A percentile compares a stretch with the other conserved stretches of the same genome.
Conservation (phyloP, 257 asterid species). For the Haberlea rhodopensis region DNA sequence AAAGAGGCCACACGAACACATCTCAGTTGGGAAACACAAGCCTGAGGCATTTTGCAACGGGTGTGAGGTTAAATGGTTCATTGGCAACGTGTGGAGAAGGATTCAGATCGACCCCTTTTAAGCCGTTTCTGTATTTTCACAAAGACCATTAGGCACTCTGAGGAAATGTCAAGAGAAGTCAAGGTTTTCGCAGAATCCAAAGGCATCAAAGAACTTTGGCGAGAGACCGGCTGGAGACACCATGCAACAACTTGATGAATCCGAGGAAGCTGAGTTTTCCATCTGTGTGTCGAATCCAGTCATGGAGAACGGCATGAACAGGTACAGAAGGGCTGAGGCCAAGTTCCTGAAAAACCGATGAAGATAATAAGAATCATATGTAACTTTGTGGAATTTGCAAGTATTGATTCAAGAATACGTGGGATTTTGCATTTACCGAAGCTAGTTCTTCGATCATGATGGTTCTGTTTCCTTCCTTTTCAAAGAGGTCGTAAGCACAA, state of each 20-base stretch:
- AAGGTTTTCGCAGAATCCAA: neutral
- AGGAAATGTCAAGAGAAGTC: neutral
- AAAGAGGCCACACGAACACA: neutral
- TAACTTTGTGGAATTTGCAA: neutral
- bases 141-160: neutral
- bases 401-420: too few species aligned
- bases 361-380: neutral
- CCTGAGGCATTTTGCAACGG: neutral
- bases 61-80: neutral
- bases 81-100: neutral
- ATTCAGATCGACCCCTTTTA: neutral
- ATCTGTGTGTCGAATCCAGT: constrained; percentile 60
- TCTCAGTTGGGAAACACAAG: neutral
- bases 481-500: constrained; percentile 61
- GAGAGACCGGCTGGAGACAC: constrained; percentile 39
- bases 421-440: constrained; percentile 44
- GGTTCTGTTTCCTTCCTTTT: constrained; percentile 63
- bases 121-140: neutral
- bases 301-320: constrained; percentile 63
- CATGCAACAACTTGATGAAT: constrained; percentile 47
- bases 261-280: constrained; percentile 66
- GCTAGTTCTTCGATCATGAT: constrained; percentile 73
- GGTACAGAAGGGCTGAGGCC: constrained; percentile 60
- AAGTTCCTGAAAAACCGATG: constrained; percentile 55
- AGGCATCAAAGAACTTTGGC: constrained; percentile 26